Evolutionary conservation across 352 stramenopile species (phyloP).

Genomic region (Salisapilia sapeloensis): DNA sequence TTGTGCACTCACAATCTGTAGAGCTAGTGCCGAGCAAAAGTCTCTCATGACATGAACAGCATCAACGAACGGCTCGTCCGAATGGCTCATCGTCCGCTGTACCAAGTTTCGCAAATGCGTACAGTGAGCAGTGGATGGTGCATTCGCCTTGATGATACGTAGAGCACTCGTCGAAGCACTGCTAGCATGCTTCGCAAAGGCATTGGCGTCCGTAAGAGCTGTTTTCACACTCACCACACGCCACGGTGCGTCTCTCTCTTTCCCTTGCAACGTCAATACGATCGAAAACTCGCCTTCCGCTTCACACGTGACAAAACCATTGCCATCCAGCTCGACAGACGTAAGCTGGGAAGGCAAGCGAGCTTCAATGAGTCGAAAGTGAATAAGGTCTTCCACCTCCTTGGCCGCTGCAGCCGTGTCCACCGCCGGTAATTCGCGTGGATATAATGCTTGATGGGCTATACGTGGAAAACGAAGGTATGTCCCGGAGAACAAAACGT

Average conservation of each 20-base stretch:
- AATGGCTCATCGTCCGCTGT: conserved; percentile 75
- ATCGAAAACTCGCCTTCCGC: conserved; percentile 73
- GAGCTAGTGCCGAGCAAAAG: conserved; percentile 59
- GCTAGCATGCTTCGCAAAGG: conserved; percentile 35
- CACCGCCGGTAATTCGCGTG: conserved; percentile 44
- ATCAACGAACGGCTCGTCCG: conserved; percentile 55
- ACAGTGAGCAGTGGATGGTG: conserved; percentile 51
- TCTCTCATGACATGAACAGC: conserved; percentile 70
- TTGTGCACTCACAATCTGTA: conserved; percentile 61
- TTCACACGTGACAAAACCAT: conserved; percentile 65
- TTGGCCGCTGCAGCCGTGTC: conserved; percentile 28
- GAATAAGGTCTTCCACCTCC: conserved; percentile 65
- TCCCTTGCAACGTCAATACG: conserved; percentile 65
- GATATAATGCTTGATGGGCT: conserved; percentile 54
- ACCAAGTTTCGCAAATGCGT: conserved; percentile 75
- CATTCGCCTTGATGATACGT: conserved; percentile 63
- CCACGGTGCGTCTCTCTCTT: conserved; percentile 58
- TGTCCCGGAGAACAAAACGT: conserved; percentile 61
- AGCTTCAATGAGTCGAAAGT: conserved; percentile 65
- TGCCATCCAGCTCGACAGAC: conserved; percentile 51
- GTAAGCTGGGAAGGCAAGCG: conserved; percentile 67
- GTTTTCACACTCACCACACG: conserved; percentile 69
- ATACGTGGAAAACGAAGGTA: conserved; percentile 60
- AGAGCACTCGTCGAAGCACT: conserved; percentile 41
- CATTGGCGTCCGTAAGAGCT: conserved; percentile 34